Conservation (phyloP, 2,329 filamentous ascomycete species). For the Dichotomopilus funicola region DNA sequence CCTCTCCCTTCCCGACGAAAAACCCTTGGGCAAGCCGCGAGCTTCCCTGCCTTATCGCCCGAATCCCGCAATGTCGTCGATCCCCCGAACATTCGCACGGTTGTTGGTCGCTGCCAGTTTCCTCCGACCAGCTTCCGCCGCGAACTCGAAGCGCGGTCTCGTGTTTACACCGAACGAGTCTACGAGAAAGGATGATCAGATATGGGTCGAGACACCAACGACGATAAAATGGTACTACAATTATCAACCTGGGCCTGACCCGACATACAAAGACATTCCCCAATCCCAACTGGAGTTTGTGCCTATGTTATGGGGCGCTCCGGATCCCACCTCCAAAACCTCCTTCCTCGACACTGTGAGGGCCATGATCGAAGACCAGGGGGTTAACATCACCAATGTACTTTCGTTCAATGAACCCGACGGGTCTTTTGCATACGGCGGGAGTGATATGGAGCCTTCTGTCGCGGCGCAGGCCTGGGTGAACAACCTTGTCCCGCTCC, state of each 20-base stretch:
- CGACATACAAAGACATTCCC: constrained; percentile 40
- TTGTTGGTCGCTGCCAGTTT: constrained; percentile 8
- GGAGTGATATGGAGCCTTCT: constrained; percentile 53
- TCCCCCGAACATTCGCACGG: too few species aligned
- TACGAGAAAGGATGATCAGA: constrained; percentile 53
- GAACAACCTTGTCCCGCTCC: constrained; percentile 62
- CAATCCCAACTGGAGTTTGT: constrained; percentile 64
- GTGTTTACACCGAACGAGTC: constrained; percentile 55
- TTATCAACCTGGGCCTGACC: constrained; percentile 54
- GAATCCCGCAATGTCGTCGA: too few species aligned
- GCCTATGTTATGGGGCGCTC: constrained; percentile 71
- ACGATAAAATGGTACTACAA: constrained; percentile 83
- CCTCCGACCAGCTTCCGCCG: constrained; percentile 22
- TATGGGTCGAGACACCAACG: constrained; percentile 53
- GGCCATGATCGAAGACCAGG: constrained; percentile 43
- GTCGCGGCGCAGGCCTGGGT: constrained; percentile 64
- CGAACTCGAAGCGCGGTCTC: constrained; percentile 63
- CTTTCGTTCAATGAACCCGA: constrained; percentile 80
- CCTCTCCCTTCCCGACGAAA: too few species aligned
- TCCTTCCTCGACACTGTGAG: constrained; percentile 57
- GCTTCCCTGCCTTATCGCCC: too few species aligned
- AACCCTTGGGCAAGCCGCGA: too few species aligned
- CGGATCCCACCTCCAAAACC: constrained; percentile 41
- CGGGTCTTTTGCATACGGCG: constrained; percentile 47
- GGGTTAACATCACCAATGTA: constrained; percentile 57